Evolutionary conservation across 228 moss, liverwort and hornwort species (phyloP).

Genomic region (Sphagnum magellanicum): DNA sequence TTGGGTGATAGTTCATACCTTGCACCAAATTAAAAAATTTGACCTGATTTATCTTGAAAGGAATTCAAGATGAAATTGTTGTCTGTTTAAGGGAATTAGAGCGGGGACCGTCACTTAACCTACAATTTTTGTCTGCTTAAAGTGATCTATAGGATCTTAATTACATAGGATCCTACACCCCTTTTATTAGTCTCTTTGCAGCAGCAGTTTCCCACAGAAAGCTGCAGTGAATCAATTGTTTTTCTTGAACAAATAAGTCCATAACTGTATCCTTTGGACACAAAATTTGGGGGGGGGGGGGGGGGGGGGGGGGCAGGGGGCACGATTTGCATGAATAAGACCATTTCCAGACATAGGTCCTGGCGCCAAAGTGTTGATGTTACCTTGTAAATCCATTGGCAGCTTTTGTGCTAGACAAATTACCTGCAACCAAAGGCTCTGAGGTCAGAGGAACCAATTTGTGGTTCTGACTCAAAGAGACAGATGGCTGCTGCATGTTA

Average conservation of each 20-base stretch:
- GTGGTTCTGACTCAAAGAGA: constrained; percentile 44
- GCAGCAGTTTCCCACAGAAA: neutral
- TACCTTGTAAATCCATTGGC: no score
- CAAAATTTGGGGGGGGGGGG: neutral
- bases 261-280: neutral
- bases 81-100: no score
- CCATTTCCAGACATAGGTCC: neutral
- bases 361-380: constrained; percentile 14
- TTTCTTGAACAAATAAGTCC: neutral
- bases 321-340: neutral
- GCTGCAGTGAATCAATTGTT: neutral
- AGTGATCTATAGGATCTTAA: no score
- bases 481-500: constrained; percentile 23
- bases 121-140: no score
- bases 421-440: constrained; percentile 26
- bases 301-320: neutral
- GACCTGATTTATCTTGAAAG: no score
- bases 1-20: no score
- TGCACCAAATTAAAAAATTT: no score
- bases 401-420: constrained; percentile 9
- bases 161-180: neutral
- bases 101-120: no score
- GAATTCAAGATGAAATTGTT: no score
- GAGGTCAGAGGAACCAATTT: constrained; percentile 41
- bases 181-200: neutral